phyloP scores from a whole-genome alignment of 768 basidiomycete species.

The Tubosaeta sp. region DNA sequence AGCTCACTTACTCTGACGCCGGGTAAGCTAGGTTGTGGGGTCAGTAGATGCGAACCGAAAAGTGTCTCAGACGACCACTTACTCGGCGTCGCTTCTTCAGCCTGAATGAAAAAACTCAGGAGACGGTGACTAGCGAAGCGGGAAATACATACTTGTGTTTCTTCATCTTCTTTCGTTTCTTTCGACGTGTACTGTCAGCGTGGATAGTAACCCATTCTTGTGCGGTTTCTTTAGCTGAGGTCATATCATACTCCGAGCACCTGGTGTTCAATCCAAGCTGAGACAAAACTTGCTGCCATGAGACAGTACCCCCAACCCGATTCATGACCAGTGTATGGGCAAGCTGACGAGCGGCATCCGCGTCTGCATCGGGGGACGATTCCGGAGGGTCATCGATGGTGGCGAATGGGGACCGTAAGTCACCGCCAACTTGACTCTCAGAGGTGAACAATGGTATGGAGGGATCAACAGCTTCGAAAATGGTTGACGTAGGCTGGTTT shows the following conservation, averaged over 20 bases:
- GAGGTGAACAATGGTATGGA: constrained; percentile 16
- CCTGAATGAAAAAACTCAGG: constrained; percentile 36
- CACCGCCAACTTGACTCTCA: constrained; percentile 25
- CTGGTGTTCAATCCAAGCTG: constrained; percentile 58
- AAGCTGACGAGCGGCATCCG: constrained; percentile 77
- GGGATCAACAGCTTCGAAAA: constrained; percentile 39
- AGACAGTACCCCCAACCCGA: constrained; percentile 53
- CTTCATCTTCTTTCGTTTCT: constrained; percentile 91
- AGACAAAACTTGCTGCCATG: constrained; percentile 68
- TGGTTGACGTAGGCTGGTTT: constrained; percentile 52
- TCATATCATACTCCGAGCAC: constrained; percentile 45
- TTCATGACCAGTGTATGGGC: constrained; percentile 68
- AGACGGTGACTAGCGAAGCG: constrained; percentile 3
- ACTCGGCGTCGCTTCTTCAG: constrained; percentile 90
- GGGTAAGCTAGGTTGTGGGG: constrained; percentile 39
- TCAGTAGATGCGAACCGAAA: constrained; percentile 14
- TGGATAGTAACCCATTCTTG: constrained; percentile 61
- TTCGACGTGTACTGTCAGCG: constrained; percentile 80
- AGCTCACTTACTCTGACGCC: constrained; percentile 32
- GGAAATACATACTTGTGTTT: constrained; percentile 79
- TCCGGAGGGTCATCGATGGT: constrained; percentile 43
- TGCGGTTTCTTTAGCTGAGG: constrained; percentile 49
- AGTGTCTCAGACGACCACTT: constrained; percentile 26
- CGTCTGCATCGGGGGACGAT: constrained; percentile 65
- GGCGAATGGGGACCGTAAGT: constrained; percentile 22